Conservation (phyloP, 495 filamentous ascomycete genomes). For the Podospora didyma region DNA sequence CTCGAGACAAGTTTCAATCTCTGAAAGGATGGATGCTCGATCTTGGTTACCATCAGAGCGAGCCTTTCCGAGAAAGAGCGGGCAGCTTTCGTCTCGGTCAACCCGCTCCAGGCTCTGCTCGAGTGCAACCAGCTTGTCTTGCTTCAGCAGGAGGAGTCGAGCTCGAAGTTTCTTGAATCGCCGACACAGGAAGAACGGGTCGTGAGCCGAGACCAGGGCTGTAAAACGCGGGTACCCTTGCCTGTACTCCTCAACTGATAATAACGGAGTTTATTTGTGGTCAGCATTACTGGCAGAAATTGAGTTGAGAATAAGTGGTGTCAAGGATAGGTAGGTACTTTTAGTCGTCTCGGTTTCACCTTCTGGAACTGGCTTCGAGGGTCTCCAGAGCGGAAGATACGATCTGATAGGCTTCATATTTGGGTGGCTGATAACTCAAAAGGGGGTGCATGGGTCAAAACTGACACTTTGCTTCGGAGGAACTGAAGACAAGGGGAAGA, state of each 20-base stretch:
- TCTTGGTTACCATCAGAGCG: slow-evolving; percentile 24
- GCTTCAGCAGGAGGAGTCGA: slow-evolving; percentile 19
- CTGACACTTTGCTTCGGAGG: neutral
- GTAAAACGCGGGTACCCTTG: slow-evolving; percentile 30
- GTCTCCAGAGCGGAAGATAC: neutral
- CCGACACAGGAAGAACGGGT: slow-evolving; percentile 25
- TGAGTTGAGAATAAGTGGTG: neutral
- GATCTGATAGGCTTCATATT: neutral
- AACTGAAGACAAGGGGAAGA: neutral
- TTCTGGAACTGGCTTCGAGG: neutral
- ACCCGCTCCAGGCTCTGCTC: slow-evolving; percentile 26
- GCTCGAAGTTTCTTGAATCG: slow-evolving; percentile 26
- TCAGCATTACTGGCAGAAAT: too few species aligned
- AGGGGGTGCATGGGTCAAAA: neutral
- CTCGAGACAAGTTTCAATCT: slow-evolving; percentile 13
- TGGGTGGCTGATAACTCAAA: neutral
- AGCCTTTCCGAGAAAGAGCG: slow-evolving; percentile 27
- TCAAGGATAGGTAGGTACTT: too few species aligned
- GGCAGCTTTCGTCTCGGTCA: slow-evolving; percentile 23
- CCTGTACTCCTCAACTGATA: slow-evolving; percentile 26
- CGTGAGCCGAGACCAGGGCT: slow-evolving; percentile 22
- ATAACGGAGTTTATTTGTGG: neutral
- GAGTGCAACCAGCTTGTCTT: slow-evolving; percentile 26
- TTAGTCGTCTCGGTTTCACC: neutral
- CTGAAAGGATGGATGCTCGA: slow-evolving; percentile 15